phyloP scores from a whole-genome alignment of 805 yeast genomes.

The Kodamaea nitidulidarum region DNA sequence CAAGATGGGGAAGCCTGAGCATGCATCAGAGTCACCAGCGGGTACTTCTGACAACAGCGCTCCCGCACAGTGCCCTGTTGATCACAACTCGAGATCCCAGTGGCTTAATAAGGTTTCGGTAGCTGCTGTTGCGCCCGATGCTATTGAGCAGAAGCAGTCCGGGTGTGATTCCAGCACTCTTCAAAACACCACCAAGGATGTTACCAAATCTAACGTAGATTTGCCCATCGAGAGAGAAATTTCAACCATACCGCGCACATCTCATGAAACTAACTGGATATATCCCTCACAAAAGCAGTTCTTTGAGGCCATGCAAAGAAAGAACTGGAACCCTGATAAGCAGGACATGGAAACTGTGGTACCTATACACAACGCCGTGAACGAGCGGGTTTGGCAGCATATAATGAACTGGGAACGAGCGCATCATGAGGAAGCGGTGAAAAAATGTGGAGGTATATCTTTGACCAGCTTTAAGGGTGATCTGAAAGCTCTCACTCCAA shows the following conservation, averaged over 20 bases:
- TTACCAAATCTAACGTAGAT: conserved; percentile 23
- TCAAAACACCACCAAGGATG: conserved; percentile 28
- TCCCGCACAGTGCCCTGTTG: conserved; percentile 60
- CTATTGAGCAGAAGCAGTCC: conserved; percentile 29
- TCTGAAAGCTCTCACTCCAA: conserved; percentile 77
- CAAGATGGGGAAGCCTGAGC: conserved; percentile 9
- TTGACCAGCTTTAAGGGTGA: conserved; percentile 88
- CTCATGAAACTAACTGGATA: conserved; percentile 68
- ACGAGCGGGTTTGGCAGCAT: conserved; percentile 88
- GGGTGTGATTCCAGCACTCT: conserved; percentile 47
- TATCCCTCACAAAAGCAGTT: conserved; percentile 96
- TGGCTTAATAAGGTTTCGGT: conserved; percentile 46
- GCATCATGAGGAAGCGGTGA: conserved; percentile 44
- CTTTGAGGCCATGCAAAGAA: conserved; percentile 88
- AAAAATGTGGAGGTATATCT: conserved; percentile 75
- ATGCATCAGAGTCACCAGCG: conserved; percentile 6
- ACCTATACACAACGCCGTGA: conserved; percentile 90
- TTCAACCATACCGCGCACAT: conserved; percentile 78
- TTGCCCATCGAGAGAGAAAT: conserved; percentile 73
- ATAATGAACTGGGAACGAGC: conserved; percentile 77
- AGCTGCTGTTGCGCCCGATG: conserved; percentile 29
- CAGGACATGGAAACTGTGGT: conserved; percentile 85
- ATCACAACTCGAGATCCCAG: conserved; percentile 52
- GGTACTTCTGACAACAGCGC: no score
- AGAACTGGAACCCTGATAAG: conserved; percentile 79